Evolutionary conservation across 768 basidiomycete genomes (phyloP), one percentile per base, ranked within the genome.

Genomic region (Suillus subalutaceus): DNA sequence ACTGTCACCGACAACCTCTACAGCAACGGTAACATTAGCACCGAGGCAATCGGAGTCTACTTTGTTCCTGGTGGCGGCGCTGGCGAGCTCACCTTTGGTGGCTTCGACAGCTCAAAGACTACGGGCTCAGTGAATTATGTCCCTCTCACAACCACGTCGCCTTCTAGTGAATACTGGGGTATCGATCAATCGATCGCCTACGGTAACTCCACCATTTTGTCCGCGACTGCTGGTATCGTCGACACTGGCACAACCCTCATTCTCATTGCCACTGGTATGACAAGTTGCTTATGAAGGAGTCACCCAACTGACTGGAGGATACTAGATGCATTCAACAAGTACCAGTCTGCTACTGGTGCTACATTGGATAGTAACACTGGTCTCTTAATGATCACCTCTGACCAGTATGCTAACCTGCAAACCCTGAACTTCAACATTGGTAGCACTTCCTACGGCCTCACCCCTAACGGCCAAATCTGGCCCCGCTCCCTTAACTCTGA

Each of bases 1-100:
- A 79, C 78, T 16, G 76, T 79, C 20, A 73, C 70, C n/a, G 73
- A 77, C 37, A 80, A 77, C 63, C 75, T 81, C 10, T 72, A 64
- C 56, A 38, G 57, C 7, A 75, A 78, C 62, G 74, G 75, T 23
- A 65, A 56, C 15, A 80, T 81, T 63, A 53, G 60, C 5, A 56
- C 71, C 4, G 67, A 79, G 9, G 70, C 75, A 1, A 59, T 82
- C n/a, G 78, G 77, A 6, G 65, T 82, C 26, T 80, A 72, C 62
- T 80, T 79, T 65, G 65, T 59, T 32, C 76, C 79, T 12, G 68
- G 63, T 20, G 67, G 73, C 53, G 69, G 67, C 38, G 68, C 67
- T 18, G 66, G 66, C 10, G 65, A 41, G 23, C 43, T 48, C 10
- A 35, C 4, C 6, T 63, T 73, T 59, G 84, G 85, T 68, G 83